Base-by-base conservation (phyloP, 2,329 filamentous ascomycete species). In the Aspergillus terreus region DNA sequence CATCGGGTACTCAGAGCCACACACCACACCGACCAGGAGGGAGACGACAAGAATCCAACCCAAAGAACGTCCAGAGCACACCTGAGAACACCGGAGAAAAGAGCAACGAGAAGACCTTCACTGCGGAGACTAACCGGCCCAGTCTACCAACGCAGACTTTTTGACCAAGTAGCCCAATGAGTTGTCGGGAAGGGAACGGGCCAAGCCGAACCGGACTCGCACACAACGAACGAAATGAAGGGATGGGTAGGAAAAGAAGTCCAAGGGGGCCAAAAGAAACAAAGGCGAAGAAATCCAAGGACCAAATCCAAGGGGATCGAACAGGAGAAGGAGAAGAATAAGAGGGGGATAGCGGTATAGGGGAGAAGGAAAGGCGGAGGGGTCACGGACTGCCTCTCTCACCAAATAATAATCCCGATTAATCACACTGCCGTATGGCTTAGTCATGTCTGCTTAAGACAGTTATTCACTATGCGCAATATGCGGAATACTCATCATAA, bases 341-440 rank as follows among this genome's bases (percentile, higher is more conserved):
- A 35, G 35, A 32, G 23, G 43, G 43, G 44, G 49, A 44, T 44
- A 44, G 41, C 40, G 49, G 27, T 51, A 51, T 51, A 51, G 35
- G 44, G 49, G 42, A 41, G 44, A 42, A 46, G 11, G 41, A 45
- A 46, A 51, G 38, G 49, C 49, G 49, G 49, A 51, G 49, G 49
- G 49, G 46, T 48, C 35, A 41, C 35, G 49, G 46, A 51, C 27
- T 12, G 36, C 33, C 15, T 45, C 15, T 45, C 27, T 30, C 27
- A 30, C 27, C 27, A 30, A 30, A 30, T 30, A 30, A 30, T 30
- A 30, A 30, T 30, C 27, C 27, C 27, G 27, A 30, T 30, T 30
- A 30, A 30, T 30, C 27, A 30, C 27, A 30, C 6, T 30, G 27
- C 7, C 27, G 7, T 4, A 30, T 9, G 27, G 27, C 27, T 30